These are phyloP conservation scores for Daldinia bambusicola DNA, from an alignment of 495 filamentous ascomycete genomes.

Conservation along the genomic window DNA sequence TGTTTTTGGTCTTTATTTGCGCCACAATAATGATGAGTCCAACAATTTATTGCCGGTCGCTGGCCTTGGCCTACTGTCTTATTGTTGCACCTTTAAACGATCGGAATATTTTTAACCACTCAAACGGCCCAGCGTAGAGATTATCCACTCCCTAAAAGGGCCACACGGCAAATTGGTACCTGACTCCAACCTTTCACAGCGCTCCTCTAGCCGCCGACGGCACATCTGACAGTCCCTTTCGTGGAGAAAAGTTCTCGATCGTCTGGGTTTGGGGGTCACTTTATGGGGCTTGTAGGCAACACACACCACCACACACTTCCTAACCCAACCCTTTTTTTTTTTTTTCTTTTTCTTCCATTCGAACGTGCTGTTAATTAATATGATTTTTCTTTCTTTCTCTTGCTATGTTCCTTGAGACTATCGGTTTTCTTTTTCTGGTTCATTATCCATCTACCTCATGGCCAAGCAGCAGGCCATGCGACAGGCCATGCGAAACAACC, in stretches of 20 bases:
- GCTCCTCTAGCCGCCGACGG: constrained; percentile 57
- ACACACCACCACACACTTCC: constrained; percentile 15
- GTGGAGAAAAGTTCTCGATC: constrained; percentile 48
- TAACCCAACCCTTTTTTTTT: constrained; percentile 12
- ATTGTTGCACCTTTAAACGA: constrained; percentile 51
- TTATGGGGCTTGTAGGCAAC: constrained; percentile 25
- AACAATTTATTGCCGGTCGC: constrained; percentile 46
- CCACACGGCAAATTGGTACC: constrained; percentile 49
- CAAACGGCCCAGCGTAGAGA: constrained; percentile 45
- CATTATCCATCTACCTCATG: constrained; percentile 42
- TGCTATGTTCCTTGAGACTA: constrained; percentile 9
- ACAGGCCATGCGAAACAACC: constrained; percentile 40
- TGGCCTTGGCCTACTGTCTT: constrained; percentile 42
- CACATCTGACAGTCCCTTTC: constrained; percentile 45
- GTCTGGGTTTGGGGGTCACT: constrained; percentile 36
- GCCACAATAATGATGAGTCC: constrained; percentile 41
- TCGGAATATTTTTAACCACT: constrained; percentile 51
- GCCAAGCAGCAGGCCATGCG: constrained; percentile 28
- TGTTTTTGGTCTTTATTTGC: constrained; percentile 21
- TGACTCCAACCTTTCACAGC: constrained; percentile 54
- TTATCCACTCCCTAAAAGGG: constrained; percentile 50
- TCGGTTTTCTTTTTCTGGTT: constrained; percentile 26
- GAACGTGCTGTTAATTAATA: constrained; percentile 1
- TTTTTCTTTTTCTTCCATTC: not conserved
- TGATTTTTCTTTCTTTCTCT: not conserved